Percentiles rank a stretch among this genome's conserved stretches.
Evolutionary conservation across 2,329 filamentous ascomycete genomes (phyloP).

Genomic region (Stylonectria norvegica): DNA sequence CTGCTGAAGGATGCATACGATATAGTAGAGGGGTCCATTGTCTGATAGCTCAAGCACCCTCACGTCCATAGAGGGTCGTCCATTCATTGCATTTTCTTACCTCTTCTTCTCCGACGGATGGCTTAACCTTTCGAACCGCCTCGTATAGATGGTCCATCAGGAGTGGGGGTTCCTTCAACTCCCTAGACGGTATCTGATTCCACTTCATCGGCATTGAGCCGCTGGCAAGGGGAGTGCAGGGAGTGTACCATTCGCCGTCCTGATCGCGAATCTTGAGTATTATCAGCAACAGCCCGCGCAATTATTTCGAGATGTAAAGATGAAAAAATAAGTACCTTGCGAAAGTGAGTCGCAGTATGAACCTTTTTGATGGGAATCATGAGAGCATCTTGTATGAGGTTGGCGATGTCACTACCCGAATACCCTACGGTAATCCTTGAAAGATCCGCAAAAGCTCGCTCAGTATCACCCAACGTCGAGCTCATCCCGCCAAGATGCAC

Average conservation of each 20-base stretch:
- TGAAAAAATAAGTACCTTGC: conserved; percentile 6
- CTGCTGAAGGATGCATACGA: not conserved
- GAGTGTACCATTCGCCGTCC: conserved; percentile 11
- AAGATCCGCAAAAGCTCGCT: conserved; percentile 1
- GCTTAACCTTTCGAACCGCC: conserved; percentile 1
- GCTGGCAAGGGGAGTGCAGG: conserved; percentile 2
- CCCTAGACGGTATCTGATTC: conserved; percentile 7
- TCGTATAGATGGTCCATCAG: conserved; percentile 3
- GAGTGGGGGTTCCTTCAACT: conserved; percentile 8
- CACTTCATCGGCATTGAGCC: conserved; percentile 8
- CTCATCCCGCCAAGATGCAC: conserved; percentile 8
- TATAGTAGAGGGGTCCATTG: not conserved
- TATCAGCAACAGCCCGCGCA: too few species aligned
- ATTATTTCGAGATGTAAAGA: too few species aligned
- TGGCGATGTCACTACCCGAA: conserved; percentile 9
- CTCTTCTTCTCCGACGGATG: conserved; percentile 8
- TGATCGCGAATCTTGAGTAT: conserved; percentile 4
- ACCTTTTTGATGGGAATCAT: conserved; percentile 11
- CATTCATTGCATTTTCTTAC: conserved; percentile 9
- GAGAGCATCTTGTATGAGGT: conserved; percentile 9
- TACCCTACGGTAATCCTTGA: conserved; percentile 5
- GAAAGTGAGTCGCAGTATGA: conserved; percentile 8
- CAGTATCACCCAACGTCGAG: not conserved
- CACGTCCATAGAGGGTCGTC: conserved; percentile 8
- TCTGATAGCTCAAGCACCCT: conserved; percentile 4